Base-by-base conservation (phyloP, 768 basidiomycete species). In the Rhodotorula sphaerocarpa region DNA sequence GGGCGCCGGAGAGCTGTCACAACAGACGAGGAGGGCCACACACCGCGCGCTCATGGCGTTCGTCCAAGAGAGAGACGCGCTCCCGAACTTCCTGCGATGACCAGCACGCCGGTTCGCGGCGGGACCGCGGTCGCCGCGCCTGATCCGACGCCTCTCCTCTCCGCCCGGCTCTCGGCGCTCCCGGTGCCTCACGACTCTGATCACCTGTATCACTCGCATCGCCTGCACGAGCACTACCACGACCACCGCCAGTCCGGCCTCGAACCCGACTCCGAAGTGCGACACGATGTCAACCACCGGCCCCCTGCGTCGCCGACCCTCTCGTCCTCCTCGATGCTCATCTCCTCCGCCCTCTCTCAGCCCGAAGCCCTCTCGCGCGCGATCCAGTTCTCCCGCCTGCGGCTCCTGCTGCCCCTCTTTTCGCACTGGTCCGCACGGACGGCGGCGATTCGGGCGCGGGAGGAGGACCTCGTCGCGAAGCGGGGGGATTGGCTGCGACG, bases 341-440 rank as follows among this genome's bases (percentile, higher is more conserved):
- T 52, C 58, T 27, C 41, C 44, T 41, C 41, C 31, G n/a, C 42
- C 18, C 41, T 43, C 31, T 43, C 61, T 23, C 44, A 48, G 15
- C 61, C 50, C 43, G 52, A 61, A 61, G 36, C 46, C 6, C 11
- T 39, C 46, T 51, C 52, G 28, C n/a, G 44, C 55, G 57, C 57
- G 5, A 6, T 21, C 30, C 28, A 42, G 10, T 64, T 64, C 34
- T 23, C 18, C 0, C 57, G 57, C 21, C 42, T 55, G 15, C 47
- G 52, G 18, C 50, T 54, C 41, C 11, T 60, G 30, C 39, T 11
- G 18, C 30, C 23, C 36, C 45, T 14, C 56, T 43, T 27, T 50
- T 56, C 46, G 7, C 45, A 51, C 11, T 67, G 66, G 66, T 9
- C 23, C 6, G 21, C 28, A 20, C 18, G 15, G 12, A 6, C 27